phyloP scores from a whole-genome alignment of 2,329 filamentous ascomycete genomes.

The Davidsoniella eucalypti region DNA sequence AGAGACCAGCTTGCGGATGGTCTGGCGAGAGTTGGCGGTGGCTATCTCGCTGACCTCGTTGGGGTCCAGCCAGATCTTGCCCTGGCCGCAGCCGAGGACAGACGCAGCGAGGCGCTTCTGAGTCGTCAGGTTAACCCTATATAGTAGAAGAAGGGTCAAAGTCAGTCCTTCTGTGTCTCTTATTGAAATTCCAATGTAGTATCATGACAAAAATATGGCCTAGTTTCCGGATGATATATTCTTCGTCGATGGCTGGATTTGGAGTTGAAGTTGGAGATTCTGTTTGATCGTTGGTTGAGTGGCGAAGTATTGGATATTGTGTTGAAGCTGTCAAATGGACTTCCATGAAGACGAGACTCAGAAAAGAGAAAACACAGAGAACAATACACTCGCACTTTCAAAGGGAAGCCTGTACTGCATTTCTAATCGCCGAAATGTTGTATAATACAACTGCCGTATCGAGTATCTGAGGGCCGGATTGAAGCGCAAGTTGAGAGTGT shows the following conservation, averaged over 20 bases:
- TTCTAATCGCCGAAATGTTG: no score
- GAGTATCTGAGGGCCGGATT: no score
- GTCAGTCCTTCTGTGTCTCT: slow-evolving; percentile 8
- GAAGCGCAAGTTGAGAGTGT: no score
- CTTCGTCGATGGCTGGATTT: not conserved
- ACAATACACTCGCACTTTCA: no score
- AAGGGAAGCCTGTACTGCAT: no score
- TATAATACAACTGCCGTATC: no score
- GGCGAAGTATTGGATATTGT: no score
- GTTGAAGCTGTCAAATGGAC: not conserved
- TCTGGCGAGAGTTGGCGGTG: slow-evolving; percentile 99
- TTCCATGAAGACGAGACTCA: no score
- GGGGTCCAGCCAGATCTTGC: slow-evolving; percentile 99
- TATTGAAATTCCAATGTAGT: not conserved
- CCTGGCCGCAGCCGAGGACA: slow-evolving; percentile 97
- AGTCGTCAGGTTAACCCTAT: slow-evolving; percentile 97
- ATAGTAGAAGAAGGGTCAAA: slow-evolving; percentile 14
- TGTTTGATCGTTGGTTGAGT: not conserved
- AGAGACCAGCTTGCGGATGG: slow-evolving; percentile 96
- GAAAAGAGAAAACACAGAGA: no score
- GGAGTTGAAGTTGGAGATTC: not conserved
- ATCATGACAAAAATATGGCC: not conserved
- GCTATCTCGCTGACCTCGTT: slow-evolving; percentile 98
- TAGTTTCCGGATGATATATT: not conserved
- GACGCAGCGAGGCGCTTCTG: slow-evolving; percentile 99